Evolutionary conservation across 2,329 filamentous ascomycete genomes (phyloP).

Genomic region (Botrytis squamosa): DNA sequence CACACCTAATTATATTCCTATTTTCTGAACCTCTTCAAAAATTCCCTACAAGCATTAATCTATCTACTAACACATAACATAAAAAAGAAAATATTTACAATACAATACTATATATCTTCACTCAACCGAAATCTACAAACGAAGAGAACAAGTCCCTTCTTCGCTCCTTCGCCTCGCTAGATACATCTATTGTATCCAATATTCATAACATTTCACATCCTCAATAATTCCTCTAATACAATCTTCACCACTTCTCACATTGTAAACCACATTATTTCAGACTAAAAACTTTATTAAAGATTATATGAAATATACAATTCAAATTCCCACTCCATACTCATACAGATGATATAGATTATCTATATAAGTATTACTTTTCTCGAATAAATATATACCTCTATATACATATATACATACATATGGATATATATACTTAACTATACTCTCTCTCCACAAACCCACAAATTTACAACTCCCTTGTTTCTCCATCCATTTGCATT

Average conservation of each 20-base stretch:
- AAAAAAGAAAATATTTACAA: fast-evolving
- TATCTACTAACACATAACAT: neutral
- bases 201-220: neutral
- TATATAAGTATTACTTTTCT: too few species aligned
- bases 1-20: neutral
- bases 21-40: neutral
- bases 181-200: neutral
- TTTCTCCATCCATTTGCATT: too few species aligned
- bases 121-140: neutral
- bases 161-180: neutral
- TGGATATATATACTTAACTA: neutral
- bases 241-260: neutral
- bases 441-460: too few species aligned
- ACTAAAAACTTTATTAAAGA: neutral
- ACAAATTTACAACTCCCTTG: too few species aligned
- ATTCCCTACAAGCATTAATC: neutral
- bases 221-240: neutral
- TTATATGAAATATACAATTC: neutral
- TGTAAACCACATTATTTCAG: neutral
- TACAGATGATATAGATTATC: too few species aligned
- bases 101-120: neutral
- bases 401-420: too few species aligned
- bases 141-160: neutral
- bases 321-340: too few species aligned
- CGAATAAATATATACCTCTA: too few species aligned